Conservation (phyloP, 176 grass and related monocot genomes). For the Panicum miliaceum region DNA sequence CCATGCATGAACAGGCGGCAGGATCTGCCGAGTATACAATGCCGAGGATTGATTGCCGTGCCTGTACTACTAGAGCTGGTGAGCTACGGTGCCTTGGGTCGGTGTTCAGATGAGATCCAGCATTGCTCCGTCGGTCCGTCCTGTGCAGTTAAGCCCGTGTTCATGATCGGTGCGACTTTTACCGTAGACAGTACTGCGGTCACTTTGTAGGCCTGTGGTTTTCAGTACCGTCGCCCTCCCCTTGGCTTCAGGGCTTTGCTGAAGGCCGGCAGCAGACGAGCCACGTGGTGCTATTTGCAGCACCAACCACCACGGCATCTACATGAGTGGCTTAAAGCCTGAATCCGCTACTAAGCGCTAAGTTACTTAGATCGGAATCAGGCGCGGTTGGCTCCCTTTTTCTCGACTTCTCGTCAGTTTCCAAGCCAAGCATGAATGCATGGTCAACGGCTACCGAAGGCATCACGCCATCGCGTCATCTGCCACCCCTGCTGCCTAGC, state of each 20-base stretch:
- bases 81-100: background rate
- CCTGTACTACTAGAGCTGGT: background rate
- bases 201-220: background rate
- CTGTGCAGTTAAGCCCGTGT: too few species aligned
- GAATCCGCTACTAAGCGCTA: too few species aligned
- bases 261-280: background rate
- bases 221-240: background rate
- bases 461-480: background rate
- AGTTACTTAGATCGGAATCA: background rate
- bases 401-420: background rate
- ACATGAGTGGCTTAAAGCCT: background rate
- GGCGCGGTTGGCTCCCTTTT: background rate
- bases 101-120: background rate
- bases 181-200: background rate
- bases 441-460: constrained; percentile 10
- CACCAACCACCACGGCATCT: background rate
- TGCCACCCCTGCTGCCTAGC: background rate
- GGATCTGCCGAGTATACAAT: background rate
- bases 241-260: too few species aligned
- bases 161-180: background rate
- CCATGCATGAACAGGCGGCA: background rate
- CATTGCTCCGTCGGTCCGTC: background rate
- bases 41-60: background rate
- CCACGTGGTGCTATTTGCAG: background rate
- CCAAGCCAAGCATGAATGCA: background rate